These are phyloP conservation scores for Mycena pura DNA, from an alignment of 768 basidiomycete species.

Conservation along the genomic window DNA sequence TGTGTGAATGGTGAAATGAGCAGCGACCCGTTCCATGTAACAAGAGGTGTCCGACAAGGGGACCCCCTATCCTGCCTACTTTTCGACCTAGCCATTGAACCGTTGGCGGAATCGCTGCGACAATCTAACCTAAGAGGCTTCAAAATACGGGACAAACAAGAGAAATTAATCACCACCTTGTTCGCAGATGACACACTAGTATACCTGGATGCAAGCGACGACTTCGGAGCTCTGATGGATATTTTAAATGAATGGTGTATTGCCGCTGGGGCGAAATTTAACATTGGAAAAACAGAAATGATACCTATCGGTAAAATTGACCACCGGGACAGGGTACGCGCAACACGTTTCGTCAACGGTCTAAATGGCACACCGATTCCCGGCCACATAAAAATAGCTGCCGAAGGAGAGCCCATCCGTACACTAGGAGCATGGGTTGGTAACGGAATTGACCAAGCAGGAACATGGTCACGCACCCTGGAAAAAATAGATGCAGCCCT, in stretches of 20 bases:
- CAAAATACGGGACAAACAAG: conserved; percentile 1
- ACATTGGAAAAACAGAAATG: conserved; percentile 29
- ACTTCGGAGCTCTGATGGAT: not conserved
- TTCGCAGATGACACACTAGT: conserved; percentile 33
- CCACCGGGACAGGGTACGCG: not conserved
- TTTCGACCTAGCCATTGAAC: conserved; percentile 15
- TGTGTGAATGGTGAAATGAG: conserved; percentile 24
- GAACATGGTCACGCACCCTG: conserved; percentile 4
- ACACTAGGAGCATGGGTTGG: conserved; percentile 18
- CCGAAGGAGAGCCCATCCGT: conserved; percentile 17
- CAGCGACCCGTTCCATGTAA: conserved; percentile 7
- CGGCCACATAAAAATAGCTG: conserved; percentile 8
- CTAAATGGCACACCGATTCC: not conserved
- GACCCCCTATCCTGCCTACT: conserved; percentile 27
- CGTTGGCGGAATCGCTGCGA: conserved; percentile 29
- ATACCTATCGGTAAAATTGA: conserved; percentile 29
- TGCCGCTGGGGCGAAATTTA: too few relatives aligned
- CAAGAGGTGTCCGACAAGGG: conserved; percentile 32
- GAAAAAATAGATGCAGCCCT: conserved; percentile 2
- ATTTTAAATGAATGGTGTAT: conserved; percentile 20
- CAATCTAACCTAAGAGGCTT: conserved; percentile 32
- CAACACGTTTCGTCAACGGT: not conserved
- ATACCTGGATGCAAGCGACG: conserved; percentile 15
- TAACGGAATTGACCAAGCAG: conserved; percentile 9
- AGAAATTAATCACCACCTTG: conserved; percentile 22